Evolutionary conservation across 2,329 filamentous ascomycete genomes (phyloP).

Genomic region (Trichoderma sp.): DNA sequence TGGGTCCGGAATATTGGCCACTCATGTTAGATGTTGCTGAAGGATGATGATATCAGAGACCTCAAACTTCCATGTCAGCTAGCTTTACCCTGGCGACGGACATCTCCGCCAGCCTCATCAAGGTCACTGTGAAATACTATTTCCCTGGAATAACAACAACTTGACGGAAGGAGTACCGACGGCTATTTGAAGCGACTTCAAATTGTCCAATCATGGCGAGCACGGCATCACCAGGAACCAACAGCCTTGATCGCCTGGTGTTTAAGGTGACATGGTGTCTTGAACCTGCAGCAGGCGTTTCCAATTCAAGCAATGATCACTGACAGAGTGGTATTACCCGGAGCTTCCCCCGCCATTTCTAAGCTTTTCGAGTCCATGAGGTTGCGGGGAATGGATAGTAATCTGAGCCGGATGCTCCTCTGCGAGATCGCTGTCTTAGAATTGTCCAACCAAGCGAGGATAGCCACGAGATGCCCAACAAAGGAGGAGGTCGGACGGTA

Average conservation of each 20-base stretch:
- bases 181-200: slow-evolving; percentile 5
- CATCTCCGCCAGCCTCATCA: slow-evolving; percentile 1
- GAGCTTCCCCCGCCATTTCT: neutral
- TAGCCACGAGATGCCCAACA: neutral
- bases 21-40: neutral
- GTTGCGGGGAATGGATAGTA: slow-evolving; percentile 3
- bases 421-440: slow-evolving; percentile 7
- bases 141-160: neutral
- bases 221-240: neutral
- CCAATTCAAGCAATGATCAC: slow-evolving; percentile 14
- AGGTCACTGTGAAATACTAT: neutral
- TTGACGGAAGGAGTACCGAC: neutral
- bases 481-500: neutral
- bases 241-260: neutral
- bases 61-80: neutral
- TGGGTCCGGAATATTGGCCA: neutral
- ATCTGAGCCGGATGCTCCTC: neutral
- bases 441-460: neutral
- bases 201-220: neutral
- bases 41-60: slow-evolving; percentile 8
- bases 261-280: slow-evolving; percentile 18
- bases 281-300: slow-evolving; percentile 14
- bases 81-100: neutral
- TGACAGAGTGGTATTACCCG: slow-evolving; percentile 13
- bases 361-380: neutral